Percentiles rank a stretch among this genome's conserved stretches.
These are phyloP conservation scores for Datura wrightii DNA, from an alignment of 257 asterid species.

Conservation along the genomic window DNA sequence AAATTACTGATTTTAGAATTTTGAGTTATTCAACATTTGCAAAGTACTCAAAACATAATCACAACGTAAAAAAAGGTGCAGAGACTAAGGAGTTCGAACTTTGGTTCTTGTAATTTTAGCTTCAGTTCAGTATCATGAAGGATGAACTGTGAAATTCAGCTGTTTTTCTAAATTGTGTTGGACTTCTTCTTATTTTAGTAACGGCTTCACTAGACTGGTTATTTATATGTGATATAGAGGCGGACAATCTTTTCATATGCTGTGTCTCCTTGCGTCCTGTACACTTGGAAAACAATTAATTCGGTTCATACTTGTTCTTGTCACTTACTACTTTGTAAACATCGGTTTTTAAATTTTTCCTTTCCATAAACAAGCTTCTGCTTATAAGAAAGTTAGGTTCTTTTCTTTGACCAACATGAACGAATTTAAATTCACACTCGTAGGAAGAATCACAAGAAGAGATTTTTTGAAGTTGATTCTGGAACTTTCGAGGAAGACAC, in stretches of 20 bases:
- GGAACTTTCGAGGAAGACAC: background rate
- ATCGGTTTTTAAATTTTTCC: background rate
- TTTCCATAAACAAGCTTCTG: background rate
- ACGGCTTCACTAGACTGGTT: background rate
- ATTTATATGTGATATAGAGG: background rate
- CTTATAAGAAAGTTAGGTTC: too few relatives aligned
- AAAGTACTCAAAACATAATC: background rate
- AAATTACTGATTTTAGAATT: too few relatives aligned
- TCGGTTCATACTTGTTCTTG: background rate
- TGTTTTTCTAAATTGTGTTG: background rate
- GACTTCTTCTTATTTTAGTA: background rate
- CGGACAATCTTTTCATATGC: background rate
- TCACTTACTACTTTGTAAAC: background rate
- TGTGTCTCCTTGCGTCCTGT: too few relatives aligned
- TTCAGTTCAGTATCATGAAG: background rate
- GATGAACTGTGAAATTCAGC: background rate
- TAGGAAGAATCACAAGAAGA: too few relatives aligned
- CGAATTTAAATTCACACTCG: too few relatives aligned
- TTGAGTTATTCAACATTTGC: background rate
- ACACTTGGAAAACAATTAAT: background rate
- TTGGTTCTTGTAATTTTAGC: background rate
- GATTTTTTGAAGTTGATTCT: too few relatives aligned
- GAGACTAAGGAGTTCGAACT: too few relatives aligned
- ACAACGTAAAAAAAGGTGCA: too few relatives aligned
- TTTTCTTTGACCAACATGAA: too few relatives aligned